These are phyloP conservation scores for Dryas drummondii DNA, from an alignment of 306 rosid species.

Conservation along the genomic window DNA sequence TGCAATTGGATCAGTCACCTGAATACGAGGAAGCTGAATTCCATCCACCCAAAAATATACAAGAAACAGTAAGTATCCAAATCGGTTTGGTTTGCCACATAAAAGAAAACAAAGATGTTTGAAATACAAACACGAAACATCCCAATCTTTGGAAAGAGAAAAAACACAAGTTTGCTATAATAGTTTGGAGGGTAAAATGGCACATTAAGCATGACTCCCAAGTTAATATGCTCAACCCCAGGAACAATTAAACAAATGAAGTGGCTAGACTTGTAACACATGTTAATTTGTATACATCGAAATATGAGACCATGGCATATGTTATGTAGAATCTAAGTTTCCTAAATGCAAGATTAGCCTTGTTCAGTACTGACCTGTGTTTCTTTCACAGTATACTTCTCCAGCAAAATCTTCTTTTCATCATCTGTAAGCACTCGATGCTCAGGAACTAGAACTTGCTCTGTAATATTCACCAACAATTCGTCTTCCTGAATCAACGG, in stretches of 20 bases:
- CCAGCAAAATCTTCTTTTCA: conserved; percentile 79
- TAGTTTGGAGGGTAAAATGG: no score
- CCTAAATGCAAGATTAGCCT: neutral
- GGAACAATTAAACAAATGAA: neutral
- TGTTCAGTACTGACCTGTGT: conserved; percentile 55
- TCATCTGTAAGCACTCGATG: conserved; percentile 59
- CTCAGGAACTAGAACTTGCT: conserved; percentile 70
- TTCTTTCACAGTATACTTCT: conserved; percentile 81
- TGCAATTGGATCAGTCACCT: conserved; percentile 77
- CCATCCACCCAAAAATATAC: neutral
- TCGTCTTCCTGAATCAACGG: conserved; percentile 65
- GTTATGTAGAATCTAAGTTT: neutral
- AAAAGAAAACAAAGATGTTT: conserved; percentile 9
- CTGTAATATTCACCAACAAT: conserved; percentile 62
- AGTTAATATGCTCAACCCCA: neutral
- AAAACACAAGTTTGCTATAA: neutral
- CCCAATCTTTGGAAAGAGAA: neutral
- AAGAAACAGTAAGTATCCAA: neutral
- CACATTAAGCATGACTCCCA: neutral
- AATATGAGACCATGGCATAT: neutral
- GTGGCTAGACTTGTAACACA: neutral
- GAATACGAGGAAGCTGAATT: conserved; percentile 80
- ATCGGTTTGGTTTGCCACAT: neutral
- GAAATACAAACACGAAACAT: neutral
- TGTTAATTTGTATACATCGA: neutral